A percentile compares a stretch with the other conserved stretches of the same genome.
Conservation (phyloP, 2,329 filamentous ascomycete genomes). For the Penicillium janthinellum region DNA sequence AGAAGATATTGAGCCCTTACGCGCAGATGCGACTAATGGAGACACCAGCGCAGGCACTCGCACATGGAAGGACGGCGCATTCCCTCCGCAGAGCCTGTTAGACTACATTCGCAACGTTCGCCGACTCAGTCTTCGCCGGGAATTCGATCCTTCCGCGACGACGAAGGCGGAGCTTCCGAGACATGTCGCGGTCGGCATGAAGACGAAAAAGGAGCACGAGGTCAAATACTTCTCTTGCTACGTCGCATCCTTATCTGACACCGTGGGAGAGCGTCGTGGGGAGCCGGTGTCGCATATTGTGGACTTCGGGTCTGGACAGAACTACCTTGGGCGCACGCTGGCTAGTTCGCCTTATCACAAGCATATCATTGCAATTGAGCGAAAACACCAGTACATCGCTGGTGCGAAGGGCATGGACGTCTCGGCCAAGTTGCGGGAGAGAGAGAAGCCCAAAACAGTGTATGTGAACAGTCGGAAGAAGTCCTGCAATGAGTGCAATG, state of each 20-base stretch:
- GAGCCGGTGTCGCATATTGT: constrained; percentile 76
- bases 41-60: constrained; percentile 12
- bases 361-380: constrained; percentile 88
- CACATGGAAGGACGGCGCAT: constrained; percentile 48
- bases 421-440: constrained; percentile 73
- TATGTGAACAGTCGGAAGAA: constrained; percentile 80
- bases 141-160: constrained; percentile 51
- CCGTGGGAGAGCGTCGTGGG: constrained; percentile 53
- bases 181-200: constrained; percentile 86
- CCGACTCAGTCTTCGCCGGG: constrained; percentile 66
- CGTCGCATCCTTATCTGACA: constrained; percentile 66
- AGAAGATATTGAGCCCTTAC: constrained; percentile 63
- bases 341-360: constrained; percentile 84
- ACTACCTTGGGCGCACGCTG: constrained; percentile 87
- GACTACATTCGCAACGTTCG: constrained; percentile 73
- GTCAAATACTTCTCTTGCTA: constrained; percentile 89
- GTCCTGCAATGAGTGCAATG: constrained; percentile 26
- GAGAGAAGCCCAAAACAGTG: constrained; percentile 66
- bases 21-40: constrained; percentile 3
- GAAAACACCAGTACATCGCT: constrained; percentile 79
- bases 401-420: constrained; percentile 84
- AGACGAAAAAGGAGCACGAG: constrained; percentile 92
- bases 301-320: constrained; percentile 95
- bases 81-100: constrained; percentile 61
- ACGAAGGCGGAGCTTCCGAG: constrained; percentile 59